phyloP scores from a whole-genome alignment of 371 early-diverging fungal genomes.

The Mortierella sp. region DNA sequence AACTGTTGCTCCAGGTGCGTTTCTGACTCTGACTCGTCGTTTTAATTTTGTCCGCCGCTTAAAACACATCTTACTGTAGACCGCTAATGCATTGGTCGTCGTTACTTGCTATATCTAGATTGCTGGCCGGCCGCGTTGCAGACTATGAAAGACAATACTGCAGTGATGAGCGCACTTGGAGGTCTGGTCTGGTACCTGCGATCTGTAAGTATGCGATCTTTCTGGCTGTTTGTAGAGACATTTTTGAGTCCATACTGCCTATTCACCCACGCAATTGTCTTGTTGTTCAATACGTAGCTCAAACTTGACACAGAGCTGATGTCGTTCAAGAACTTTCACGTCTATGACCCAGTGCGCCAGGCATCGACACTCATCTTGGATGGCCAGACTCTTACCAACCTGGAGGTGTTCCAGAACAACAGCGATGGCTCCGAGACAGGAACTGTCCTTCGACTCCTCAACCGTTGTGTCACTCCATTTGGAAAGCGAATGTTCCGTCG shows the following conservation, averaged over 20 bases:
- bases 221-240: too few relatives aligned
- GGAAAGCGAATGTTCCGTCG: conserved; percentile 89
- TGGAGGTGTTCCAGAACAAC: conserved; percentile 94
- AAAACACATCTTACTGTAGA: background rate
- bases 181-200: conserved; percentile 86
- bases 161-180: conserved; percentile 81
- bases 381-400: conserved; percentile 93
- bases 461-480: conserved; percentile 90
- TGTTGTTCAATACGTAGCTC: conserved; percentile 57
- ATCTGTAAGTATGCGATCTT: conserved; percentile 57
- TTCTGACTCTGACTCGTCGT: background rate
- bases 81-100: background rate
- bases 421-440: conserved; percentile 83
- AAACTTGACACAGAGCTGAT: conserved; percentile 90
- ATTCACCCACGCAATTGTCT: background rate
- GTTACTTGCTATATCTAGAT: conserved; percentile 66
- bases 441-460: conserved; percentile 89
- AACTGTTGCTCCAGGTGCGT: conserved; percentile 24
- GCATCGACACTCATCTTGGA: conserved; percentile 87
- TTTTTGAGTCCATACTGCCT: background rate
- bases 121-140: conserved; percentile 76
- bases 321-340: conserved; percentile 83
- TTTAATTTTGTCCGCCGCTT: background rate
- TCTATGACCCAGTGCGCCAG: conserved; percentile 84
- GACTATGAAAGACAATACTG: conserved; percentile 47